These are phyloP conservation scores for Boletus pseudo-olivaceus DNA, from an alignment of 768 basidiomycete species.

Conservation along the genomic window DNA sequence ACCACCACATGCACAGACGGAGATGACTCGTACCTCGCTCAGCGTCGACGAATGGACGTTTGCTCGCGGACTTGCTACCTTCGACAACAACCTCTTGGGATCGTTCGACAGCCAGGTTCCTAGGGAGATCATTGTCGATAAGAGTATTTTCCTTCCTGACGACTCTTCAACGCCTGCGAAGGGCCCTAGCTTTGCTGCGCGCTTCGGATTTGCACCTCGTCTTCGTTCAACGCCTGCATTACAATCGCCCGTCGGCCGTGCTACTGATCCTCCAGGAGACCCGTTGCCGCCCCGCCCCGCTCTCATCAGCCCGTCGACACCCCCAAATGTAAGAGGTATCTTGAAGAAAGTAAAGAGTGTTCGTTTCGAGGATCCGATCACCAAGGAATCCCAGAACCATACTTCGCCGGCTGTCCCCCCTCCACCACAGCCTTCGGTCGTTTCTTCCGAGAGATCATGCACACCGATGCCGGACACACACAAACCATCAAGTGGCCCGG, in stretches of 20 bases:
- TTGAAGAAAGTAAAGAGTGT: constrained; percentile 40
- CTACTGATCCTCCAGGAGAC: constrained; percentile 17
- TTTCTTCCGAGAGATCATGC: constrained; percentile 7
- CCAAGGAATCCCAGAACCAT: constrained; percentile 1
- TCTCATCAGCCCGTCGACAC: constrained; percentile 25
- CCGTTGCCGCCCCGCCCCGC: constrained; percentile 23
- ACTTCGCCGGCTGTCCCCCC: neutral
- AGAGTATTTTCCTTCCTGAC: constrained; percentile 12
- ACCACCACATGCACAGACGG: neutral
- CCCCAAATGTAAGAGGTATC: constrained; percentile 33
- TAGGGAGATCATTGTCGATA: constrained; percentile 1
- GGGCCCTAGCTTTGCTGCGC: neutral
- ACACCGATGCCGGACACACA: constrained; percentile 7
- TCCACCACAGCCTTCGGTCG: constrained; percentile 1
- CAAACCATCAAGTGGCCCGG: neutral
- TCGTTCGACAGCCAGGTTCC: constrained; percentile 2
- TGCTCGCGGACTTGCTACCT: constrained; percentile 27
- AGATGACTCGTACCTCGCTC: constrained; percentile 1
- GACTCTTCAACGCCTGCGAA: constrained; percentile 11
- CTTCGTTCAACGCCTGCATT: neutral
- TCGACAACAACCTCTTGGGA: constrained; percentile 20
- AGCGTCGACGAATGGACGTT: constrained; percentile 38
- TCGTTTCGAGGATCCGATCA: constrained; percentile 31
- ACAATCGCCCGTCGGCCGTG: constrained; percentile 6
- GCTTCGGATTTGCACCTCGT: neutral